Evolutionary conservation across 345 rosid species (phyloP).

Genomic region (Isatis tinctoria): DNA sequence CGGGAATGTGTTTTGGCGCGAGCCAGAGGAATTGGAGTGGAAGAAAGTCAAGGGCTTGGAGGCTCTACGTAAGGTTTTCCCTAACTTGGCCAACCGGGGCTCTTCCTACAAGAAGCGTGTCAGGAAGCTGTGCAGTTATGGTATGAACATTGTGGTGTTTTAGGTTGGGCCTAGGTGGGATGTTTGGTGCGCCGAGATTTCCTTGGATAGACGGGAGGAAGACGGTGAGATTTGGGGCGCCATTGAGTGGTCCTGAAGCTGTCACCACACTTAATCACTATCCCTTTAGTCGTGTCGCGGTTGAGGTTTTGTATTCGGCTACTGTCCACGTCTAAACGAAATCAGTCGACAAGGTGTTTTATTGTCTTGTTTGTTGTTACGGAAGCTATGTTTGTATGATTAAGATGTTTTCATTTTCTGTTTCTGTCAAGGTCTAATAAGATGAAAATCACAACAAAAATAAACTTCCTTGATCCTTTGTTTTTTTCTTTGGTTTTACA

Average conservation of each 20-base stretch:
- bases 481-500: neutral
- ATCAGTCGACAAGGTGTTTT: neutral
- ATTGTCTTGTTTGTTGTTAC: too few species aligned
- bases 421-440: neutral
- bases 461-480: neutral
- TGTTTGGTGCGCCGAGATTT: slow-evolving; percentile 30
- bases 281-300: neutral
- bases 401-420: neutral
- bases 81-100: too few species aligned
- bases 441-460: neutral
- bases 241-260: slow-evolving; percentile 32
- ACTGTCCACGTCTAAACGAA: neutral
- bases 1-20: slow-evolving; percentile 58
- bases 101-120: too few species aligned
- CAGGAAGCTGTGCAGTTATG: neutral
- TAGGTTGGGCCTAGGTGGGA: slow-evolving; percentile 44
- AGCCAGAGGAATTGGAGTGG: slow-evolving; percentile 42
- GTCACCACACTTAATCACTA: neutral
- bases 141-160: slow-evolving; percentile 59
- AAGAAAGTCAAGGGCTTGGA: slow-evolving; percentile 49
- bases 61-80: slow-evolving; percentile 25
- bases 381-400: too few species aligned
- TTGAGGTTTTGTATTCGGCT: neutral
- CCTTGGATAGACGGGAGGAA: neutral
- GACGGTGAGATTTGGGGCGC: neutral